A percentile compares a stretch with the other conserved stretches of the same genome.
phyloP scores from a whole-genome alignment of 192 early-diverging fungal species.

The Mortierella antarctica region DNA sequence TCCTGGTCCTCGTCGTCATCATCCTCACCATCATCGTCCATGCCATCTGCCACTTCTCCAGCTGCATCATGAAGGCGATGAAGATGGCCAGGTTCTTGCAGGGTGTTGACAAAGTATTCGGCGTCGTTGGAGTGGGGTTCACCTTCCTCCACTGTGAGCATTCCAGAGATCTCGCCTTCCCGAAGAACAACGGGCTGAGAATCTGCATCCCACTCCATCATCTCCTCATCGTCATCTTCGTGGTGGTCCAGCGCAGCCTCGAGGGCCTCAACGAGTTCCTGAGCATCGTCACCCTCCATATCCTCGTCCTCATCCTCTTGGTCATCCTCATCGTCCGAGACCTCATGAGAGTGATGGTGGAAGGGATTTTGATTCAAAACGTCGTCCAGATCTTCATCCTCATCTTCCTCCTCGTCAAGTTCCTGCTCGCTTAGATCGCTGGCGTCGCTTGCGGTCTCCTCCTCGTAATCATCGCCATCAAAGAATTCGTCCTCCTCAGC shows the following conservation, averaged over 20 bases:
- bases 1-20: constrained; percentile 58
- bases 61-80: constrained; percentile 65
- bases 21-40: constrained; percentile 66
- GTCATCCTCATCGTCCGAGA: constrained; percentile 63
- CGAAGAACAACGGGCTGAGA: constrained; percentile 59
- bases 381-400: constrained; percentile 71
- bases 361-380: constrained; percentile 58
- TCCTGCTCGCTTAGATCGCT: constrained; percentile 68
- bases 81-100: constrained; percentile 53
- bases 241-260: constrained; percentile 48
- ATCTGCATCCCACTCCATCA: constrained; percentile 63
- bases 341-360: constrained; percentile 52
- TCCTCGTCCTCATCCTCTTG: constrained; percentile 56
- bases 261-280: constrained; percentile 44
- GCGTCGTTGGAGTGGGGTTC: constrained; percentile 63
- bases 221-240: constrained; percentile 67
- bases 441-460: constrained; percentile 72
- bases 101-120: constrained; percentile 56
- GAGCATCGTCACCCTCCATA: constrained; percentile 20
- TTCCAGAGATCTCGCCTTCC: constrained; percentile 55
- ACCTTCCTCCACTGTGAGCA: constrained; percentile 64
- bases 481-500: constrained; percentile 73
- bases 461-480: constrained; percentile 76
- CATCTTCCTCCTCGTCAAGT: constrained; percentile 64
- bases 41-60: constrained; percentile 65